Conservation (phyloP, 129 eudicot species). For the Arctium minus region DNA sequence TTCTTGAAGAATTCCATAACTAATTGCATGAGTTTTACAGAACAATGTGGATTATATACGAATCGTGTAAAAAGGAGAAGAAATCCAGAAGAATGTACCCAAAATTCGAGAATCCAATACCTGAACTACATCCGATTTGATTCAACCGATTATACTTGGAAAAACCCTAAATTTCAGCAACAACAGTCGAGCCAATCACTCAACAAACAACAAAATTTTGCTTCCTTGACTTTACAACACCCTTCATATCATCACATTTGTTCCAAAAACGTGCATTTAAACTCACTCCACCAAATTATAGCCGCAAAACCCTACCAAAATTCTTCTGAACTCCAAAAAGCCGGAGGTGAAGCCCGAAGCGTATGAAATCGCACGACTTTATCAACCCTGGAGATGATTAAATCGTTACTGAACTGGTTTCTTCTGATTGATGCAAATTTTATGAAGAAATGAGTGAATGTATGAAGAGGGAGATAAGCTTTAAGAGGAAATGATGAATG, state of each 20-base stretch:
- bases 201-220: neutral
- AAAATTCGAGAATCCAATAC: neutral
- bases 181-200: slow-evolving; percentile 8
- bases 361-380: neutral
- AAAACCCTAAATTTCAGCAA: slow-evolving; percentile 23
- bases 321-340: neutral
- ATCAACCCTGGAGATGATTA: neutral
- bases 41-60: slow-evolving; percentile 28
- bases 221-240: neutral
- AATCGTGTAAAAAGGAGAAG: neutral
- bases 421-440: neutral
- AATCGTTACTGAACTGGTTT: neutral
- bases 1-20: neutral
- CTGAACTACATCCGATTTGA: slow-evolving; percentile 4
- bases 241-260: slow-evolving; percentile 7
- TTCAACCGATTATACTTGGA: slow-evolving; percentile 15
- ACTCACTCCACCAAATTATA: slow-evolving; percentile 2
- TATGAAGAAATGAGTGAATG: slow-evolving; percentile 16
- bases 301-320: slow-evolving; percentile 9
- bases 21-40: neutral
- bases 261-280: neutral
- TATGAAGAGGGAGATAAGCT: slow-evolving; percentile 29
- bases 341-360: slow-evolving; percentile 1
- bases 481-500: slow-evolving; percentile 26
- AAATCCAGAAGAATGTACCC: slow-evolving; percentile 14